A percentile compares a stretch with the other conserved stretches of the same genome.
Conservation (phyloP, 2,329 filamentous ascomycete species). For the Diaporthe sp. region DNA sequence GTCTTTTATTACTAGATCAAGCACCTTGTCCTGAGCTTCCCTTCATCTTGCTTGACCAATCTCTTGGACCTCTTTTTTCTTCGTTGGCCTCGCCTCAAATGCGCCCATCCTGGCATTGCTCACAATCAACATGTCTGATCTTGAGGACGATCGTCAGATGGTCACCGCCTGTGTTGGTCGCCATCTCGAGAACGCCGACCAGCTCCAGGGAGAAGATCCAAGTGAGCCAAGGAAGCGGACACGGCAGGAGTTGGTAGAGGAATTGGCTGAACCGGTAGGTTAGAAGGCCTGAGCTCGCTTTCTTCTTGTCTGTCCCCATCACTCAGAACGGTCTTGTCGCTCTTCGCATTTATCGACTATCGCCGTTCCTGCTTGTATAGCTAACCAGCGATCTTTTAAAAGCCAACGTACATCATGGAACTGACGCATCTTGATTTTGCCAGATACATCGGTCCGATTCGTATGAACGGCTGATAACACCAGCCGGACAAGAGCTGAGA, state of each 20-base stretch:
- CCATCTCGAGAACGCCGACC: slow-evolving; percentile 65
- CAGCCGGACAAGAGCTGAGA: background rate
- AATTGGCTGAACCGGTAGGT: slow-evolving; percentile 6
- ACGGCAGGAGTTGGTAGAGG: slow-evolving; percentile 55
- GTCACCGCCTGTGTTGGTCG: slow-evolving; percentile 46
- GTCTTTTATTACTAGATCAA: background rate
- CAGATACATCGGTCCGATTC: background rate
- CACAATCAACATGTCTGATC: background rate
- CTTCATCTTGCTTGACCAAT: background rate
- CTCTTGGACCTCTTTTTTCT: background rate
- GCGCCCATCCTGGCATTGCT: too few relatives aligned
- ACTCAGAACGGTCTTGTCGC: background rate
- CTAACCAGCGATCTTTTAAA: too few relatives aligned
- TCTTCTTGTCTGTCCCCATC: background rate
- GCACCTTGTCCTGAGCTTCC: background rate
- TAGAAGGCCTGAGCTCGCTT: background rate
- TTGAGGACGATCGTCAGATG: background rate
- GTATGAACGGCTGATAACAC: background rate
- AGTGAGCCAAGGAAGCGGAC: slow-evolving; percentile 73
- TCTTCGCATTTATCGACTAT: background rate
- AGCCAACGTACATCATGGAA: background rate
- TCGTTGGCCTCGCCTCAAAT: too few relatives aligned
- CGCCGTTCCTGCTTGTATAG: too few relatives aligned
- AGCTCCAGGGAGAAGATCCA: slow-evolving; percentile 14
- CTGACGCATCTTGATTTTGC: background rate